phyloP scores from a whole-genome alignment of 768 basidiomycete genomes.

The Kwoniella pini region DNA sequence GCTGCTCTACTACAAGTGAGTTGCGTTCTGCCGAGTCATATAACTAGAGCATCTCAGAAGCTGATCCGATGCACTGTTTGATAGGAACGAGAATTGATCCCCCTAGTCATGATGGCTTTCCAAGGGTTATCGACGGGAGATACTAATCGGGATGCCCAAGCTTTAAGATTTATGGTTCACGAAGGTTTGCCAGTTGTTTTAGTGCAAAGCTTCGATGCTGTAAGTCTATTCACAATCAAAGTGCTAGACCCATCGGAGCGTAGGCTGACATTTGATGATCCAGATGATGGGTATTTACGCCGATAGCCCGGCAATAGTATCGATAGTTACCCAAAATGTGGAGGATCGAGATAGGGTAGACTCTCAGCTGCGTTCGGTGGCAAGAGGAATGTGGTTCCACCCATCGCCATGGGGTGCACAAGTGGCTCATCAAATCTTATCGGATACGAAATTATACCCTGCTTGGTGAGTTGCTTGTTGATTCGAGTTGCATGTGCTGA shows the following conservation, averaged over 20 bases:
- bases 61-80: not conserved
- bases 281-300: slow-evolving; percentile 55
- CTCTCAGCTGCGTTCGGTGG: slow-evolving; percentile 47
- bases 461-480: slow-evolving; percentile 68
- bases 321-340: slow-evolving; percentile 40
- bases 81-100: slow-evolving; percentile 55
- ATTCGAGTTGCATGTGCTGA: not conserved
- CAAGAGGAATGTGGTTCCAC: slow-evolving; percentile 49
- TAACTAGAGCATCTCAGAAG: no score
- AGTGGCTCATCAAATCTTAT: slow-evolving; percentile 63
- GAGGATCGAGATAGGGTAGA: slow-evolving; percentile 49
- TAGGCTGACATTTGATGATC: not conserved
- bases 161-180: slow-evolving; percentile 49
- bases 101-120: slow-evolving; percentile 45
- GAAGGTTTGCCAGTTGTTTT: slow-evolving; percentile 49
- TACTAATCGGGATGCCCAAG: slow-evolving; percentile 46
- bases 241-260: not conserved
- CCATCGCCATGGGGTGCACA: slow-evolving; percentile 52
- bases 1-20: slow-evolving; percentile 50
- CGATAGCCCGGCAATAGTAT: slow-evolving; percentile 53
- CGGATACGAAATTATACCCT: slow-evolving; percentile 68
- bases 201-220: slow-evolving; percentile 52
- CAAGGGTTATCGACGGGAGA: slow-evolving; percentile 52
- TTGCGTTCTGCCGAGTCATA: no score
- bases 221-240: slow-evolving; percentile 20